Conservation (phyloP, 495 filamentous ascomycete species). For the Penicillium paradoxum region DNA sequence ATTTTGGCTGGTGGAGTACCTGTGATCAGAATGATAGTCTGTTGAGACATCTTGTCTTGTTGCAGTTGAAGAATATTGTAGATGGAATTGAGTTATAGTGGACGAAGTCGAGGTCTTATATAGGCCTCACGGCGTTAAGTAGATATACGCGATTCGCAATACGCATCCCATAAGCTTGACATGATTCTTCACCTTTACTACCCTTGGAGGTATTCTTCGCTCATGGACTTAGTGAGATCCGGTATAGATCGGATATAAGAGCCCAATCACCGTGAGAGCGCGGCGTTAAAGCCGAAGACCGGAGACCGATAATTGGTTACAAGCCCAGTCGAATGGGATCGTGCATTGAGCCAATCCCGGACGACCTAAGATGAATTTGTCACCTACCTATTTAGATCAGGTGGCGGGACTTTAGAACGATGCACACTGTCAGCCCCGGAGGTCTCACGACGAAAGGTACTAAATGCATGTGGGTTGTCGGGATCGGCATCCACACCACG, state of each 20-base stretch:
- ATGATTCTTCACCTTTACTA: too few relatives aligned
- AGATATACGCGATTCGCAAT: too few relatives aligned
- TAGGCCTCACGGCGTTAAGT: too few relatives aligned
- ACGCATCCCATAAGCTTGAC: too few relatives aligned
- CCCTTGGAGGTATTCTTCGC: too few relatives aligned
- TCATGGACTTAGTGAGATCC: too few relatives aligned
- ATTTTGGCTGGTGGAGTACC: background rate
- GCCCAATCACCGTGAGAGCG: too few relatives aligned
- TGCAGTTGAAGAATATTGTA: too few relatives aligned
- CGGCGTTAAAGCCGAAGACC: too few relatives aligned
- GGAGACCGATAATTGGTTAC: too few relatives aligned
- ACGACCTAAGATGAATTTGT: background rate
- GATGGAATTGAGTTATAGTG: background rate
- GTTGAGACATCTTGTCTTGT: background rate
- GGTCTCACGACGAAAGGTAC: background rate
- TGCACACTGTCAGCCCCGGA: background rate
- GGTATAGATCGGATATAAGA: too few relatives aligned
- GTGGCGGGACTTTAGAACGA: background rate
- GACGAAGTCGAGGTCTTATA: background rate
- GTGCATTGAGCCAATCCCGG: background rate
- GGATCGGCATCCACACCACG: background rate
- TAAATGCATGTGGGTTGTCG: background rate
- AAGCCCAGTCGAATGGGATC: too few relatives aligned
- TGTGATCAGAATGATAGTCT: background rate
- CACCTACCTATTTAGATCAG: background rate